Base-by-base conservation (phyloP, 2,329 filamentous ascomycete genomes). In the Calonectria naviculata region DNA sequence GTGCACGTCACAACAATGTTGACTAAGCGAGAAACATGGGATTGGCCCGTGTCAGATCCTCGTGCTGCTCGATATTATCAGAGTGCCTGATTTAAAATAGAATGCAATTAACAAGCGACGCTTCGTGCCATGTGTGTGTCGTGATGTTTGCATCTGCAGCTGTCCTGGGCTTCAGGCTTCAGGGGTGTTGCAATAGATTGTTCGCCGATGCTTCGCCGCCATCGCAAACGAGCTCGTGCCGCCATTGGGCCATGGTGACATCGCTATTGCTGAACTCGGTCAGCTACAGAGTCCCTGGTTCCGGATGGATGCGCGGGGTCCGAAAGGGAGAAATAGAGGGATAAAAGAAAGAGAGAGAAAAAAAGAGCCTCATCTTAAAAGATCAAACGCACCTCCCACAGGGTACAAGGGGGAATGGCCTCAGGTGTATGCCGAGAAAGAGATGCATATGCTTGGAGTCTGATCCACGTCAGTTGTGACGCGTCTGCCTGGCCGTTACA, bases 1-100 rank as follows among this genome's bases (percentile, higher is more conserved):
- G 86, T 92, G 70, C 76, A 80, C 31, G 87, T 93, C 54, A 85
- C 84, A 10, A 85, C 83, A 75, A 84, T 85, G 58, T 87, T 86
- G 58, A 75, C 81, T 24, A 85, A 90, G 75, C 84, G 89, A 71
- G 88, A 89, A 29, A 85, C 87, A 28, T 90, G 83, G 82, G 86
- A 88, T 72, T 90, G 88, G 88, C 85, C 86, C 17, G 36, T 78
- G 49, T 74, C 67, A n/a, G 68, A 78, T 71, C 72, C 70, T 62
- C 68, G 62, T 5, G n/a, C 49, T 56, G 75, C 78, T n/a, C 68
- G 77, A 44, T 65, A 67, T 36, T 36, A 36, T 36, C 34, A 54
- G 21, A 44, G 52, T 26, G 36, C 69, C 21, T 67, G 52, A 56
- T 56, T 31, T 38, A 36, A 42, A 28, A 28, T 42, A 42, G 36